Conservation (phyloP, 1,284 basidiomycete species). For the Ceratobasidium sp. region DNA sequence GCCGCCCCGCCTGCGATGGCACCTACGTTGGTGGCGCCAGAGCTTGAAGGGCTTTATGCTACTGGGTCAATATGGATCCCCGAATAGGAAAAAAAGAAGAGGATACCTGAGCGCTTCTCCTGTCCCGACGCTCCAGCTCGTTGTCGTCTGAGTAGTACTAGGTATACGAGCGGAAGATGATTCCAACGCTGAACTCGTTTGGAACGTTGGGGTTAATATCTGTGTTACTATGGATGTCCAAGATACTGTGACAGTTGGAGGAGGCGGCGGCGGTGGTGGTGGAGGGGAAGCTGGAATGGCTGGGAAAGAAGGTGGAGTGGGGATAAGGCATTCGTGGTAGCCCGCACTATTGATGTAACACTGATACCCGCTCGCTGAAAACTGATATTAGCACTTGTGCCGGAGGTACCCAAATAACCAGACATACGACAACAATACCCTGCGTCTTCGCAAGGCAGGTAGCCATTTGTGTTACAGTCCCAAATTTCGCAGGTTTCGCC, state of each 20-base stretch:
- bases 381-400: background rate
- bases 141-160: background rate
- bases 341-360: conserved; percentile 7
- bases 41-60: background rate
- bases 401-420: background rate
- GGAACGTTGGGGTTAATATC: background rate
- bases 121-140: background rate
- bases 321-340: background rate
- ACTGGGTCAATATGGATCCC: background rate
- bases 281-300: background rate
- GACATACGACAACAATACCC: conserved; percentile 34
- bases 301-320: background rate
- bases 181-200: background rate
- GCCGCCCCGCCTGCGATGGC: conserved; percentile 32
- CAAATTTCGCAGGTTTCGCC: conserved; percentile 21
- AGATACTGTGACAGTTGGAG: background rate
- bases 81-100: background rate
- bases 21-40: conserved; percentile 8
- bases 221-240: background rate
- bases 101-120: background rate
- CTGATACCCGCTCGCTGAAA: conserved; percentile 19
- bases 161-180: background rate
- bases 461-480: background rate
- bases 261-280: background rate
- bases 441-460: background rate